Evolutionary conservation across 1,139 yeast species (phyloP), one percentile per base, ranked within the genome.

Genomic region (Maudiozyma humilis): DNA sequence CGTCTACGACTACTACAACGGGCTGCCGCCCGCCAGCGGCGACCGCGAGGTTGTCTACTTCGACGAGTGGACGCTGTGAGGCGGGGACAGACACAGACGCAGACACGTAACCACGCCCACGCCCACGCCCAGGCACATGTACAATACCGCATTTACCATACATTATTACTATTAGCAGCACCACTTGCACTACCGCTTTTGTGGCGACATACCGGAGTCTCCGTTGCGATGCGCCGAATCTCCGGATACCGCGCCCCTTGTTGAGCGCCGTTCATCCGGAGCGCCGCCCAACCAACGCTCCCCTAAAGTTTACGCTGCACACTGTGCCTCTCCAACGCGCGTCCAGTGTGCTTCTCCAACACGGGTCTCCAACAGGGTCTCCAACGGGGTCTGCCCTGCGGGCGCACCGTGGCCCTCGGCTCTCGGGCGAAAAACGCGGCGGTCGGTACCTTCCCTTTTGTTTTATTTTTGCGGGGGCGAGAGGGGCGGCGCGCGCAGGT

Each of bases 61-160:
- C 48, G 72, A 68, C 49, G 71, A 67, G 46, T 67, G 68, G 62
- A 56, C 57, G 3, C 45, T 67, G 40, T 67, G n/a, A 43, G 37
- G 5, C 23, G 15, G 15, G 15, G 14, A 16, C 16, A 32, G 14
- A 32, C 16, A 32, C 34, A 18, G n/a, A n/a, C n/a, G n/a, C n/a
- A n/a, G n/a, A 23, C 27, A 23, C 27, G 10, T 6, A 23, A 23
- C 6, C 27, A 23, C 10, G 6, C 27, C 6, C 27, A 10, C 27
- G 27, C 27, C 10, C 8, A 10, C 27, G 27, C 10, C 6, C 27
- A 6, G 8, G 8, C 10, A 23, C 6, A 6, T 23, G 8, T 10
- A 23, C 27, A 23, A 23, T 6, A 6, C 27, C 10, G 27, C 10
- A 23, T 10, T 6, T 23, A 6, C 6, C 10, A 23, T 23, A 23